Percentiles rank a stretch among this genome's conserved stretches.
These are phyloP conservation scores for Cinnamomum chago DNA, from an alignment of 164 flowering plant genomes.

Conservation along the genomic window DNA sequence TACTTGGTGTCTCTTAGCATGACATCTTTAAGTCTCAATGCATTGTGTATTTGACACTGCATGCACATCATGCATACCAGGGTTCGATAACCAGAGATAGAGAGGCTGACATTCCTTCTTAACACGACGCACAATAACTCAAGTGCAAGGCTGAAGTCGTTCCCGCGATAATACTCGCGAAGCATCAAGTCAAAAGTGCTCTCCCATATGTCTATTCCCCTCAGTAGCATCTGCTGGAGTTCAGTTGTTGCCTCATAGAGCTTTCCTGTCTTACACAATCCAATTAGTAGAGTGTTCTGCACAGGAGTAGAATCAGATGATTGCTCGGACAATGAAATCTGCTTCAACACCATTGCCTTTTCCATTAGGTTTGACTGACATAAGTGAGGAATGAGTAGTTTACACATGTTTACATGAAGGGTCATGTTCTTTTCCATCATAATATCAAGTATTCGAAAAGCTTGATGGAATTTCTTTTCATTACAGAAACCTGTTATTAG, in stretches of 20 bases:
- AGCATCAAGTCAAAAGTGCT: constrained; percentile 39
- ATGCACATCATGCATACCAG: constrained; percentile 42
- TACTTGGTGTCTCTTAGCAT: constrained; percentile 29
- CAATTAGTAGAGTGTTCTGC: constrained; percentile 34
- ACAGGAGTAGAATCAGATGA: constrained; percentile 18
- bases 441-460: constrained; percentile 35
- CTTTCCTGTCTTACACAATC: constrained; percentile 39
- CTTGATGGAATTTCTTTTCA: constrained; percentile 46
- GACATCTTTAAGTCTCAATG: constrained; percentile 46
- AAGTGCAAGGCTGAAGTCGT: constrained; percentile 28
- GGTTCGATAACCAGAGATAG: constrained; percentile 46
- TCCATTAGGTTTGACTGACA: constrained; percentile 32
- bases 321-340: constrained; percentile 30
- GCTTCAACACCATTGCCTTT: constrained; percentile 39
- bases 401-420: constrained; percentile 31
- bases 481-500: constrained; percentile 49
- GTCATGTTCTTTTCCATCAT: constrained; percentile 32
- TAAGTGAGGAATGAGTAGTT: constrained; percentile 43
- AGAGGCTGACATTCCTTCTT: constrained; percentile 38
- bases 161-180: constrained; percentile 36
- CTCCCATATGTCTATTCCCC: constrained; percentile 31
- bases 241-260: constrained; percentile 34
- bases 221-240: constrained; percentile 35
- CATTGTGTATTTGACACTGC: constrained; percentile 30
- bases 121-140: constrained; percentile 56